These are phyloP conservation scores for Entomortierella lignicola DNA, from an alignment of 192 early-diverging fungal genomes.

Conservation along the genomic window DNA sequence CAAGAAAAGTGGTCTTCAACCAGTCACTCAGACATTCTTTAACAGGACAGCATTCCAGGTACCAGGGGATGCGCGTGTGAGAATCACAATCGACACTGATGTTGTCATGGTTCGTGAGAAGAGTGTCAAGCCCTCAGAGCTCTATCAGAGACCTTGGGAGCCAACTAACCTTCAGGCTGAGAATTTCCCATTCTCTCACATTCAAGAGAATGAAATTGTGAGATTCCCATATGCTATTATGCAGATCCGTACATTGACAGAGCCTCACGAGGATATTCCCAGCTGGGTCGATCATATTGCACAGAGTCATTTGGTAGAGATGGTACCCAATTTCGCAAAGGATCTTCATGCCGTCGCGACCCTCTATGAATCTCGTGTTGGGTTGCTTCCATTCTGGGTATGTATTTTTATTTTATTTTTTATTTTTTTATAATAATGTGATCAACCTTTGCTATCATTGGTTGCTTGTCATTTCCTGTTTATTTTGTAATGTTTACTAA, in stretches of 20 bases:
- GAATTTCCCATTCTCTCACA: constrained; percentile 50
- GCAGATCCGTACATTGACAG: constrained; percentile 46
- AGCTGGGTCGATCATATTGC: constrained; percentile 81
- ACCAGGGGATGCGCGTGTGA: constrained; percentile 59
- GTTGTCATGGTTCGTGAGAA: constrained; percentile 60
- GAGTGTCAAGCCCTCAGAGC: neutral
- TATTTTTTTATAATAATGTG: neutral
- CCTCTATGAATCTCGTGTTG: constrained; percentile 57
- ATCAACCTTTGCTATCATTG: constrained; percentile 6
- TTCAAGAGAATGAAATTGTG: constrained; percentile 44
- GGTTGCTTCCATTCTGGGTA: constrained; percentile 64
- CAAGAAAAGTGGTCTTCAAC: constrained; percentile 30
- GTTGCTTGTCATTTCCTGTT: neutral
- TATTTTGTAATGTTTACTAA: too few relatives aligned
- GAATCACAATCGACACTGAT: constrained; percentile 60
- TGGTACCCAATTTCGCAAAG: constrained; percentile 62
- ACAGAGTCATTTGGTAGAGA: constrained; percentile 71
- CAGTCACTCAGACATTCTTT: constrained; percentile 51
- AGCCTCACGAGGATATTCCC: constrained; percentile 70
- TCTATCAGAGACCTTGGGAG: constrained; percentile 27
- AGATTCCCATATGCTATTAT: constrained; percentile 49
- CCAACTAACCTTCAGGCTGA: constrained; percentile 67
- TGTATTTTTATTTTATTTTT: constrained; percentile 3
- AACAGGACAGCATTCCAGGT: constrained; percentile 64
- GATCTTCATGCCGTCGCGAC: constrained; percentile 60